phyloP scores from a whole-genome alignment of 2,329 filamentous ascomycete genomes.

The Chaetoscypha palmicola region DNA sequence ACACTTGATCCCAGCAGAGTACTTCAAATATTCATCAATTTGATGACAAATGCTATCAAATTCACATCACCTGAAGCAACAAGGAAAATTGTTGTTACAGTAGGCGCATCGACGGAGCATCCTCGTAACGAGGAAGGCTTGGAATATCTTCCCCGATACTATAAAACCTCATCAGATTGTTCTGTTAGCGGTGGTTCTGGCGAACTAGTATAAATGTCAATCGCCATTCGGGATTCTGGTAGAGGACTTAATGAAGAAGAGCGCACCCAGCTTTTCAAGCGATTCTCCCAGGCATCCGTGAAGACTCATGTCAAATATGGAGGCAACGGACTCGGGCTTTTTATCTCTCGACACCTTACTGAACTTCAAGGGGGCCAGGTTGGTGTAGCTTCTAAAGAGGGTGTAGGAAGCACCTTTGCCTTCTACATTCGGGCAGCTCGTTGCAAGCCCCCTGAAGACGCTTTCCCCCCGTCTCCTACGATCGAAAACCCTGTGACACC shows the following conservation, averaged over 20 bases:
- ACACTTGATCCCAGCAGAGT: constrained; percentile 67
- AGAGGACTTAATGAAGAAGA: constrained; percentile 55
- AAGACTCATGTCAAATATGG: constrained; percentile 52
- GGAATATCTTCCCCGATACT: constrained; percentile 2
- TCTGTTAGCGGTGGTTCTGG: constrained; percentile 28
- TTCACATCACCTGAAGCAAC: constrained; percentile 54
- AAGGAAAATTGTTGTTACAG: constrained; percentile 45
- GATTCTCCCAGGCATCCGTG: constrained; percentile 56
- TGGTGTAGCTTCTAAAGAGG: constrained; percentile 51
- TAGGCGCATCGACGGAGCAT: constrained; percentile 33
- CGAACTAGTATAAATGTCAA: constrained; percentile 33
- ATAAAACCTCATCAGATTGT: constrained; percentile 9
- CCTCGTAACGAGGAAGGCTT: background rate
- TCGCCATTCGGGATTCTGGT: constrained; percentile 60
- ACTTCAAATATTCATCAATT: constrained; percentile 68
- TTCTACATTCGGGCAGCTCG: constrained; percentile 44
- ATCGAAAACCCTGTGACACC: background rate
- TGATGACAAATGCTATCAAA: constrained; percentile 61
- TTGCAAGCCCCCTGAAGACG: background rate
- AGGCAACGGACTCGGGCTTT: constrained; percentile 55
- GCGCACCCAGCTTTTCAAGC: constrained; percentile 58
- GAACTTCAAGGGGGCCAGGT: constrained; percentile 61
- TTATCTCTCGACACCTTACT: constrained; percentile 56
- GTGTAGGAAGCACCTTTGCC: constrained; percentile 51
- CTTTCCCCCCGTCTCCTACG: background rate